A percentile compares a stretch with the other conserved stretches of the same genome.
Evolutionary conservation across 768 basidiomycete genomes (phyloP).

Genomic region (Russula foetens): DNA sequence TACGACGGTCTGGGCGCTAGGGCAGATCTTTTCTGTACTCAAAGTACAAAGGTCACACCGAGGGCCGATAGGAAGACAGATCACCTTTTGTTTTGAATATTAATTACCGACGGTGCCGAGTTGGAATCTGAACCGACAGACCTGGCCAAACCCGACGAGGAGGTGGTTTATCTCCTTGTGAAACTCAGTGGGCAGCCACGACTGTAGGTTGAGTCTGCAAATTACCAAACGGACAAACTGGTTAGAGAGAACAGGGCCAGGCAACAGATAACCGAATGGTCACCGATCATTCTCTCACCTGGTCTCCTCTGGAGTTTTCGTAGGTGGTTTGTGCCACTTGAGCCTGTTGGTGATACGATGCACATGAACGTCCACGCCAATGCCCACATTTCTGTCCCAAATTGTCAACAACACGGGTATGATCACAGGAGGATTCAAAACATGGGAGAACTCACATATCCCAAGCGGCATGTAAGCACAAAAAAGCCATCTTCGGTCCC

Average conservation of each 20-base stretch:
- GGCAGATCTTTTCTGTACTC: constrained; percentile 49
- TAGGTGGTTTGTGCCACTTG: constrained; percentile 83
- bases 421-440: background rate
- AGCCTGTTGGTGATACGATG: constrained; percentile 91
- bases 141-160: constrained; percentile 84
- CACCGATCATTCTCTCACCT: constrained; percentile 36
- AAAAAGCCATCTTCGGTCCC: constrained; percentile 94
- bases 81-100: constrained; percentile 38
- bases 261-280: background rate
- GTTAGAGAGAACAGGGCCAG: background rate
- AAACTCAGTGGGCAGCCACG: constrained; percentile 71
- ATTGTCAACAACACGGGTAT: background rate
- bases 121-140: constrained; percentile 24
- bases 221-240: background rate
- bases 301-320: constrained; percentile 84
- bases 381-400: constrained; percentile 63
- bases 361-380: constrained; percentile 95
- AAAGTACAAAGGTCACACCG: constrained; percentile 58
- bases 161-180: constrained; percentile 71
- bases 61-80: constrained; percentile 60
- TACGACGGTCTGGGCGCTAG: constrained; percentile 43
- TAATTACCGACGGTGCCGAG: background rate
- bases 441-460: constrained; percentile 44
- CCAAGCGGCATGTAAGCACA: constrained; percentile 81
- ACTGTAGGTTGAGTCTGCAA: constrained; percentile 65